Percentiles rank a stretch among this genome's conserved stretches.
phyloP scores from a whole-genome alignment of 1,284 basidiomycete species.

The Puccinia polysora region DNA sequence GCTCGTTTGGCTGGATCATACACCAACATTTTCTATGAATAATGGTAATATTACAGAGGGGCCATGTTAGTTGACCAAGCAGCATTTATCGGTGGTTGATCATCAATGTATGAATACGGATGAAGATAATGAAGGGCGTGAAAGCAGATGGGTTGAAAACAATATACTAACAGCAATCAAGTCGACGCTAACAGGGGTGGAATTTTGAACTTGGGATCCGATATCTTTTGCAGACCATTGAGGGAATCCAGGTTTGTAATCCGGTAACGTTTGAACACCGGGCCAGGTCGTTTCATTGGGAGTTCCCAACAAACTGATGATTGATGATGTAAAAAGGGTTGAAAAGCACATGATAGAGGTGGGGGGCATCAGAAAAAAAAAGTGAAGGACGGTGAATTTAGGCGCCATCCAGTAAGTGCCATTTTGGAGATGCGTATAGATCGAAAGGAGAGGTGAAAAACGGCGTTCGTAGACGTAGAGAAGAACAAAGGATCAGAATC shows the following conservation, averaged over 20 bases:
- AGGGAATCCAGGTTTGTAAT: constrained; percentile 95
- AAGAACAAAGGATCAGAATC: not conserved
- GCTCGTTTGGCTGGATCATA: constrained; percentile 93
- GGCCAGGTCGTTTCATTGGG: constrained; percentile 90
- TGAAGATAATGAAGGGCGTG: not conserved
- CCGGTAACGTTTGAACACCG: constrained; percentile 78
- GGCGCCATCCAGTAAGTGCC: too few relatives aligned
- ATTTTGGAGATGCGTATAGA: too few relatives aligned
- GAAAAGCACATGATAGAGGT: not conserved
- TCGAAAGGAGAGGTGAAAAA: not conserved
- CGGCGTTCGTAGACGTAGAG: too few relatives aligned
- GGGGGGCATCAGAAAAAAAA: constrained; percentile 6
- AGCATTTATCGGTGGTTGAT: constrained; percentile 34
- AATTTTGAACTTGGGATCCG: constrained; percentile 61
- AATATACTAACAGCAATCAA: constrained; percentile 62
- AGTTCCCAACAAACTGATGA: constrained; percentile 79
- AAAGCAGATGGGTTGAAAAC: not conserved
- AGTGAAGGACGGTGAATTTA: not conserved
- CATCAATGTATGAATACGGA: not conserved
- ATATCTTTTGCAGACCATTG: constrained; percentile 73
- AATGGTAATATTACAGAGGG: not conserved
- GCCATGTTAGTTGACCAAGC: constrained; percentile 34
- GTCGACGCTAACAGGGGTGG: constrained; percentile 66
- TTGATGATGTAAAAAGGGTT: constrained; percentile 18
- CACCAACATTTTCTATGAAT: constrained; percentile 66